phyloP scores from a whole-genome alignment of 176 grass and related monocot genomes.

The Aegilops sharonensis region DNA sequence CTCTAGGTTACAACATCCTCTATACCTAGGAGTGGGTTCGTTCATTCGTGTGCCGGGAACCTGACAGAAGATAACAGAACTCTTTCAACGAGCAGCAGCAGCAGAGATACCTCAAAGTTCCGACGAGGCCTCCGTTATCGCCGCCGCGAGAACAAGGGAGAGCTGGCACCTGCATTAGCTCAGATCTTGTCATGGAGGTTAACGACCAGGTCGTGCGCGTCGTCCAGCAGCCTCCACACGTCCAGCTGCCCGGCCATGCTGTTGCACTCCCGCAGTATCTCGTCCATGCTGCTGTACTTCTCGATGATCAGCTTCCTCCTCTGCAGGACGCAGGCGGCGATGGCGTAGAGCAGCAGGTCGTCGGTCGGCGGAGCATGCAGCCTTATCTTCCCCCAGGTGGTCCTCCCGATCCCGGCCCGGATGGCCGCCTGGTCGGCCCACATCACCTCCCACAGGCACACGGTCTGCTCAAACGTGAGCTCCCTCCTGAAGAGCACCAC shows the following conservation, averaged over 20 bases:
- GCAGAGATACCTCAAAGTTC: neutral
- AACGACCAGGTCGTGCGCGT: slow-evolving; percentile 86
- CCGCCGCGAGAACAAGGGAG: neutral
- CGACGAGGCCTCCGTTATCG: slow-evolving; percentile 6
- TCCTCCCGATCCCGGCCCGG: slow-evolving; percentile 66
- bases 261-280: slow-evolving; percentile 91
- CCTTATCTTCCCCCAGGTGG: slow-evolving; percentile 80
- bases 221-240: slow-evolving; percentile 92
- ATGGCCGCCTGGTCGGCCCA: slow-evolving; percentile 96
- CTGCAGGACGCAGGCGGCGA: slow-evolving; percentile 89
- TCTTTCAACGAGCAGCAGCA: neutral
- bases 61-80: slow-evolving; percentile 10
- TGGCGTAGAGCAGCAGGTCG: slow-evolving; percentile 84
- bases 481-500: slow-evolving; percentile 94
- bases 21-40: slow-evolving; percentile 38
- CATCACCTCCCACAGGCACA: slow-evolving; percentile 96
- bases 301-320: slow-evolving; percentile 91
- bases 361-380: slow-evolving; percentile 81
- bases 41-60: slow-evolving; percentile 18
- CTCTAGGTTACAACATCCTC: slow-evolving; percentile 45
- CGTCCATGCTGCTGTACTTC: slow-evolving; percentile 95
- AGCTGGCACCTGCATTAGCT: slow-evolving; percentile 23
- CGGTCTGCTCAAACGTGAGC: slow-evolving; percentile 83
- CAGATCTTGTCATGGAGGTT: slow-evolving; percentile 93
- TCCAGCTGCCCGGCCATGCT: slow-evolving; percentile 87